phyloP scores from a whole-genome alignment of 2,329 filamentous ascomycete species.

The Epichloe elymi region DNA sequence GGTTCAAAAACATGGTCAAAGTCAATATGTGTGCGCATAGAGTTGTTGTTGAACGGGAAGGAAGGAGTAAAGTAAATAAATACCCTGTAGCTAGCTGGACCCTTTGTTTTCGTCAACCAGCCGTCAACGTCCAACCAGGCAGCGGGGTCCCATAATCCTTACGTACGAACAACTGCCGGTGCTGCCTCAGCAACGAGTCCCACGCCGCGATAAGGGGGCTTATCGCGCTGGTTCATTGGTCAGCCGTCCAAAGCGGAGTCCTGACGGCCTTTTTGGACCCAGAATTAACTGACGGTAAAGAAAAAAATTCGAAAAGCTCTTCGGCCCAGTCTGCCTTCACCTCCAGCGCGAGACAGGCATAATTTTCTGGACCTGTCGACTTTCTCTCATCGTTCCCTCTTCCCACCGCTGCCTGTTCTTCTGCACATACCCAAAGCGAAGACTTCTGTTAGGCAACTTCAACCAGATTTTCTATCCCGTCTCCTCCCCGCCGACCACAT shows the following conservation, averaged over 20 bases:
- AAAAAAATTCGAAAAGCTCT: conserved; percentile 22
- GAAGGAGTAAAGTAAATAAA: no score
- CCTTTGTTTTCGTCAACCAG: no score
- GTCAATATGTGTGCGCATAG: no score
- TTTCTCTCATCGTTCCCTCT: not conserved
- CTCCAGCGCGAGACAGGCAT: conserved; percentile 2
- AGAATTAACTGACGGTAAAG: conserved; percentile 7
- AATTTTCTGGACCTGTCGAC: not conserved
- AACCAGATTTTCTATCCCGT: not conserved
- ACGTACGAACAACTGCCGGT: conserved; percentile 29
- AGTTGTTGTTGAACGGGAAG: no score
- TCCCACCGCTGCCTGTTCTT: not conserved
- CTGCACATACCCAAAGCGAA: not conserved
- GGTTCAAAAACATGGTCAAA: no score
- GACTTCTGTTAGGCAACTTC: not conserved
- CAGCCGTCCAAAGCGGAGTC: conserved; percentile 1
- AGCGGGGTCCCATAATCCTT: no score
- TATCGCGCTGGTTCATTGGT: conserved; percentile 21
- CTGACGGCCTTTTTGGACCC: conserved; percentile 4
- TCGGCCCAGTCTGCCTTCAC: not conserved
- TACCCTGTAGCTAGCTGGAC: no score
- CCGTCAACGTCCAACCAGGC: no score
- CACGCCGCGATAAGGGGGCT: conserved; percentile 14
- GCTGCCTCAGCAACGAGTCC: not conserved
- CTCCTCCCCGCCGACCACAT: not conserved